Conservation (phyloP, 805 yeast genomes). For the Ascoidea asiatica region DNA sequence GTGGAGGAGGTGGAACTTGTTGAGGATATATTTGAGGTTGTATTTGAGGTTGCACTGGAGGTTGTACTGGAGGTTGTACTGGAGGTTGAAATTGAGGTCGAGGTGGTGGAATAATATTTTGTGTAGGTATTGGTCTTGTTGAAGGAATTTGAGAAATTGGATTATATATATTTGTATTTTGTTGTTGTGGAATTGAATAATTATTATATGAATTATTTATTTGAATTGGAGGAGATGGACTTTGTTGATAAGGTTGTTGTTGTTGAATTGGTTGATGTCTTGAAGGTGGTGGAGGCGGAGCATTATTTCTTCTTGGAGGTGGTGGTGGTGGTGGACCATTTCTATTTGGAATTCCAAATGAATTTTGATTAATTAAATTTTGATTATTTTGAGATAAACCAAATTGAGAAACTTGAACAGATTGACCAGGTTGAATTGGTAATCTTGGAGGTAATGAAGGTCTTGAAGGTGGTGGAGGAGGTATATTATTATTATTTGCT, state of each 20-base stretch:
- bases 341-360: slow-evolving; percentile 19
- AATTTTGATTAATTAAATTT: slow-evolving; percentile 13
- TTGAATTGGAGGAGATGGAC: no score
- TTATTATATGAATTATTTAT: no score
- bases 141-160: no score
- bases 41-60: slow-evolving; percentile 7
- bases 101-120: slow-evolving; percentile 5
- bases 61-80: slow-evolving; percentile 1
- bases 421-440: slow-evolving; percentile 5
- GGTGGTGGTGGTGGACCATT: slow-evolving; percentile 7
- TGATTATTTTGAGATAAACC: neutral
- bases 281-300: slow-evolving; percentile 13
- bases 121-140: slow-evolving; percentile 6
- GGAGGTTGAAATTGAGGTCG: slow-evolving; percentile 8
- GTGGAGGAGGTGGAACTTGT: slow-evolving; percentile 17
- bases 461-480: slow-evolving; percentile 7
- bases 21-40: slow-evolving; percentile 9
- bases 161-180: no score
- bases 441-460: slow-evolving; percentile 5
- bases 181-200: neutral
- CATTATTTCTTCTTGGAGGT: slow-evolving; percentile 12
- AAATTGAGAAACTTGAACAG: neutral
- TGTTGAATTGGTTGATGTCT: slow-evolving; percentile 16
- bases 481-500: slow-evolving; percentile 4
- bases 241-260: slow-evolving; percentile 17